Evolutionary conservation across 768 basidiomycete species (phyloP).

Genomic region (Postia placenta): DNA sequence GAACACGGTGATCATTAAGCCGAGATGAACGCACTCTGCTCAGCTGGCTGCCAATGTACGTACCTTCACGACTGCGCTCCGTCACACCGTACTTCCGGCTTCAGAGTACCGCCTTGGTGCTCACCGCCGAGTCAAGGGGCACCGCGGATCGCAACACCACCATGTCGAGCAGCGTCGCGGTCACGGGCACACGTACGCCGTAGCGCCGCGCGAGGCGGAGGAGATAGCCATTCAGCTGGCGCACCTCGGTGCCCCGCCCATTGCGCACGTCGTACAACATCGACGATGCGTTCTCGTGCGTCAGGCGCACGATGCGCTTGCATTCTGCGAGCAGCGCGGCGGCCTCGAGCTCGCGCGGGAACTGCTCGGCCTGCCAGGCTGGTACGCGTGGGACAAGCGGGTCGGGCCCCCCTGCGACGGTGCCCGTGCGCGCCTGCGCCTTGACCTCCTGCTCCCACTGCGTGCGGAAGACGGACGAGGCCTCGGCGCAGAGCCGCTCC

Average conservation of each 20-base stretch:
- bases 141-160: conserved; percentile 52
- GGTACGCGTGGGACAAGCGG: neutral
- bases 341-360: conserved; percentile 42
- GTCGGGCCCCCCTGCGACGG: conserved; percentile 17
- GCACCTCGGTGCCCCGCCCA: conserved; percentile 68
- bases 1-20: neutral
- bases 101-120: neutral
- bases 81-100: too few relatives aligned
- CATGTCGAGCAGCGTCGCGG: conserved; percentile 47
- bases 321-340: conserved; percentile 50
- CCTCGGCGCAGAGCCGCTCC: conserved; percentile 62
- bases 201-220: conserved; percentile 52
- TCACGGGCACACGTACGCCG: conserved; percentile 53
- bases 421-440: conserved; percentile 15
- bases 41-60: too few relatives aligned
- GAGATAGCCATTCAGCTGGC: conserved; percentile 81
- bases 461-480: conserved; percentile 53
- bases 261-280: conserved; percentile 69
- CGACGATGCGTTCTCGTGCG: conserved; percentile 67
- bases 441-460: conserved; percentile 30
- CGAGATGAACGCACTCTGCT: neutral
- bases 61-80: too few relatives aligned
- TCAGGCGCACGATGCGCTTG: conserved; percentile 48
- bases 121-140: conserved; percentile 25
- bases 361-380: conserved; percentile 21